phyloP scores from a whole-genome alignment of 2,329 filamentous ascomycete genomes.

The Phaeosphaeriaceae sp. region DNA sequence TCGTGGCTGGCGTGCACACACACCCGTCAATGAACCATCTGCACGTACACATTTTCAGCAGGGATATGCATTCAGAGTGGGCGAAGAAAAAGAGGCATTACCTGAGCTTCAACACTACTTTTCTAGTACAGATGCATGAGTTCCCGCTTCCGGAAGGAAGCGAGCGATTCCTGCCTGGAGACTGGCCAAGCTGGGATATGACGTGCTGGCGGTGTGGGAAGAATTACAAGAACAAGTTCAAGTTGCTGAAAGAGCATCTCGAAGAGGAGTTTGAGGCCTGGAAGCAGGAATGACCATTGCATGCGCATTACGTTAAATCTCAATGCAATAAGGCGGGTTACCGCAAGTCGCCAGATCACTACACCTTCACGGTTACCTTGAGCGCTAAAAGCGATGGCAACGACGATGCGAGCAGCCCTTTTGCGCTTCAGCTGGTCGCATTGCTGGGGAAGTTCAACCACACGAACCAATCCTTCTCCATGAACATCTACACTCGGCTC shows the following conservation, averaged over 20 bases:
- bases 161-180: constrained; percentile 63
- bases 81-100: constrained; percentile 88
- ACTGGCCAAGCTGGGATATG: constrained; percentile 71
- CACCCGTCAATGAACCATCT: constrained; percentile 91
- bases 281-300: constrained; percentile 56
- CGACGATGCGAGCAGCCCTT: too few species aligned
- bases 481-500: too few species aligned
- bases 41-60: constrained; percentile 85
- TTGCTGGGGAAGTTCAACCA: too few species aligned
- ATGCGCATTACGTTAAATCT: neutral
- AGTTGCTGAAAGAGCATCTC: constrained; percentile 77
- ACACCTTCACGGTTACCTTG: too few species aligned
- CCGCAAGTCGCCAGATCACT: too few species aligned
- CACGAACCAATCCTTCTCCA: too few species aligned
- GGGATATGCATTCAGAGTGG: constrained; percentile 75
- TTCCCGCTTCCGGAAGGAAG: constrained; percentile 78
- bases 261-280: constrained; percentile 76
- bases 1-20: constrained; percentile 82
- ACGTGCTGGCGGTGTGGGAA: constrained; percentile 83
- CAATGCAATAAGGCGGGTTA: neutral
- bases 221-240: constrained; percentile 77
- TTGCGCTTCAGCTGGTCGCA: too few species aligned
- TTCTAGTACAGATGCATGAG: constrained; percentile 79
- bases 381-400: too few species aligned
- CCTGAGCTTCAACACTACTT: constrained; percentile 86